These are phyloP conservation scores for Amylostereum areolatum DNA, from an alignment of 1,284 basidiomycete species.

Conservation along the genomic window DNA sequence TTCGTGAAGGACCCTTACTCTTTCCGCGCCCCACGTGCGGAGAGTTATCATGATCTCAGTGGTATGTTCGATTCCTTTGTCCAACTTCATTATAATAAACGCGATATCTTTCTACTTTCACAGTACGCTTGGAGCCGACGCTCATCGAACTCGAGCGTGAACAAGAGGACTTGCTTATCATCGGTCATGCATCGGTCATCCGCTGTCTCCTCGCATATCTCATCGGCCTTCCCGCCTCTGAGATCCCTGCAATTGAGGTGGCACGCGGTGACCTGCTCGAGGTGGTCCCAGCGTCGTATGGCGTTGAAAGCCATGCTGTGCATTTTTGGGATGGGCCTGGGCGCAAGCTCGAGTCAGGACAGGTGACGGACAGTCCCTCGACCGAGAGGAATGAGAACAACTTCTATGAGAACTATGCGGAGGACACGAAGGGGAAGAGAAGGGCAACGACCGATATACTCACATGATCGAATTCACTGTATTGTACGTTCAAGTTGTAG, in stretches of 20 bases:
- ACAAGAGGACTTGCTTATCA: conserved; percentile 72
- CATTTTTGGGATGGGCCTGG: conserved; percentile 91
- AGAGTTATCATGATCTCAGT: conserved; percentile 88
- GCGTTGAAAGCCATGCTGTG: conserved; percentile 82
- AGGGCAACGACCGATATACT: conserved; percentile 8
- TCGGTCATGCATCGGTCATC: conserved; percentile 93
- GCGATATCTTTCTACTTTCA: neutral
- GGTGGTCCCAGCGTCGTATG: conserved; percentile 86
- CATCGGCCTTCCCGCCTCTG: conserved; percentile 91
- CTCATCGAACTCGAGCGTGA: conserved; percentile 82
- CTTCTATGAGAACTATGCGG: conserved; percentile 83
- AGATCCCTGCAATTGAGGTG: conserved; percentile 96
- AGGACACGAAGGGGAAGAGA: conserved; percentile 73
- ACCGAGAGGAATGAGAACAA: conserved; percentile 57
- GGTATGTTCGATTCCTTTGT: conserved; percentile 34
- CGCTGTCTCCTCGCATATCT: conserved; percentile 90
- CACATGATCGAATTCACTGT: neutral
- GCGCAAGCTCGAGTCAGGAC: conserved; percentile 39
- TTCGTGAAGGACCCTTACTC: conserved; percentile 92
- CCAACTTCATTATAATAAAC: neutral
- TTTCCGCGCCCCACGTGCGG: conserved; percentile 87
- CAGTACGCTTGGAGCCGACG: conserved; percentile 76
- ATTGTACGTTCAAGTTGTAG: neutral
- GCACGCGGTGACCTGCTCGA: conserved; percentile 87
- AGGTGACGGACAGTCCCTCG: conserved; percentile 25